Evolutionary conservation across 2,329 filamentous ascomycete species (phyloP).

Genomic region (Scedosporium dehoogii): DNA sequence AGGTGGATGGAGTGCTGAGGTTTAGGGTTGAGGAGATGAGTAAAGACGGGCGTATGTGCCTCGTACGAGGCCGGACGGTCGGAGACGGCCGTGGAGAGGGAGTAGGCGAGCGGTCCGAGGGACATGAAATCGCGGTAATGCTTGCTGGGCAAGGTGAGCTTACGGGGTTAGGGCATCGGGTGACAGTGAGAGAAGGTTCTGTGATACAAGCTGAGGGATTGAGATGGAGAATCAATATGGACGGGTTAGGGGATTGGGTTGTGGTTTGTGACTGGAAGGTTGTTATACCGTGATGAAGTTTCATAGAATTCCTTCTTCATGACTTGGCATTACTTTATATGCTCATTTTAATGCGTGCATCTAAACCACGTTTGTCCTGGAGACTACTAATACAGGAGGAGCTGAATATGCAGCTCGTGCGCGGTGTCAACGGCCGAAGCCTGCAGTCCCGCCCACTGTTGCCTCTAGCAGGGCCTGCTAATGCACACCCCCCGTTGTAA

Average conservation of each 20-base stretch:
- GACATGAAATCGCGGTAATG: conserved; percentile 2
- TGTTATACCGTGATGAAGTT: neutral
- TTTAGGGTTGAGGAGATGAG: conserved; percentile 1
- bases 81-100: neutral
- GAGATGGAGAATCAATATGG: conserved; percentile 2
- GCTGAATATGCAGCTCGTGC: neutral
- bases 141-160: conserved; percentile 3
- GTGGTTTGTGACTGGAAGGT: conserved; percentile 7
- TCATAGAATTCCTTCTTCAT: neutral
- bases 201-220: neutral
- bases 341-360: too few relatives aligned
- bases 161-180: neutral
- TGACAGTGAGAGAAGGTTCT: neutral
- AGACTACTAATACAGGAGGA: too few relatives aligned
- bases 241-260: conserved; percentile 2
- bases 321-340: too few relatives aligned
- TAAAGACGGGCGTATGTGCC: conserved; percentile 5
- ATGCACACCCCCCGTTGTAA: too few relatives aligned
- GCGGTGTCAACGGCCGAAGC: neutral
- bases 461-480: too few relatives aligned
- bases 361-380: too few relatives aligned
- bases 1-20: neutral
- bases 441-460: neutral
- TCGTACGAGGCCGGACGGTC: neutral
- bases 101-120: neutral